Percentiles rank a stretch among this genome's conserved stretches.
phyloP scores from a whole-genome alignment of 371 early-diverging fungal species.

The Rhizopus arrhizus region DNA sequence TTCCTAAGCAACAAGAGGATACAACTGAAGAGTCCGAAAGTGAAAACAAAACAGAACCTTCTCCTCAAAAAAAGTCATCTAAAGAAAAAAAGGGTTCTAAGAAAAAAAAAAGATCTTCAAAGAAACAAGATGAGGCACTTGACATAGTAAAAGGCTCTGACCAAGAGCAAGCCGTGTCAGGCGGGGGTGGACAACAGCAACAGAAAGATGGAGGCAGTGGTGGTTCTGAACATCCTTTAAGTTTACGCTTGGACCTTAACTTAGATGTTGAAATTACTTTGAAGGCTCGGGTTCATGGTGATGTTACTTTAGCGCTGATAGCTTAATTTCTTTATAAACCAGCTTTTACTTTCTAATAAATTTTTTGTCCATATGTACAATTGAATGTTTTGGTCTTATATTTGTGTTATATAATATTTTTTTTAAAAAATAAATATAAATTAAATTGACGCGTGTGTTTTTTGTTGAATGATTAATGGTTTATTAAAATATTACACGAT shows the following conservation, averaged over 20 bases:
- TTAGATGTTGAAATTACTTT: conserved; percentile 38
- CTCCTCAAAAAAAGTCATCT: conserved; percentile 21
- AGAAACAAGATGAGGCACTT: conserved; percentile 11
- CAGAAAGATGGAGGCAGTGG: conserved; percentile 18
- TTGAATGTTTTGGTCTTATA: neutral
- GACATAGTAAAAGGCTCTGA: conserved; percentile 11
- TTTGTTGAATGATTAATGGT: neutral
- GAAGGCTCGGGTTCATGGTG: conserved; percentile 38
- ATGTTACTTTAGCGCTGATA: conserved; percentile 37
- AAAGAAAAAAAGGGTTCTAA: conserved; percentile 18
- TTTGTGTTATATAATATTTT: conserved; percentile 1
- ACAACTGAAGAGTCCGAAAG: conserved; percentile 15
- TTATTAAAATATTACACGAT: neutral
- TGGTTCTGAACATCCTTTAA: conserved; percentile 20
- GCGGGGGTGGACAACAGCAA: conserved; percentile 2
- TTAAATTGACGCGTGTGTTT: neutral
- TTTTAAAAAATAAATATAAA: neutral
- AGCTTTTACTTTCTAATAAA: neutral
- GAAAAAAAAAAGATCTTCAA: conserved; percentile 27
- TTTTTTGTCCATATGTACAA: neutral
- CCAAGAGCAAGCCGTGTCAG: conserved; percentile 3
- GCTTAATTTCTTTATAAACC: conserved; percentile 15
- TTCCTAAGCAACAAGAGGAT: neutral
- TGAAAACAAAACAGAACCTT: conserved; percentile 6
- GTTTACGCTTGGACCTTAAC: conserved; percentile 37